Percentiles rank a stretch among this genome's conserved stretches.
phyloP scores from a whole-genome alignment of 2,329 filamentous ascomycete species.

The Amphichorda felina region DNA sequence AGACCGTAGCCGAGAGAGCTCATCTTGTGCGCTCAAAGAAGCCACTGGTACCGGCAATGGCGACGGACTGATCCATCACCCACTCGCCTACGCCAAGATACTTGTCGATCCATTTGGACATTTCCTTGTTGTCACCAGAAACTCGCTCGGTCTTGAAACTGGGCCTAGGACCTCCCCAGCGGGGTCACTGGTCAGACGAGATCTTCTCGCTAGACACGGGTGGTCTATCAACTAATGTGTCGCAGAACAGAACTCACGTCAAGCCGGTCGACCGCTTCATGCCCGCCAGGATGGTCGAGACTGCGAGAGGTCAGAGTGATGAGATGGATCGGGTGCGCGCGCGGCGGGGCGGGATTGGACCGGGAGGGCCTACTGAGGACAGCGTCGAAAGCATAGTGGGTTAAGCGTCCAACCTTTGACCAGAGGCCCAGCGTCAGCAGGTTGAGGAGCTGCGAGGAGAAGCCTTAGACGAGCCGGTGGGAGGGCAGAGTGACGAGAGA shows the following conservation, averaged over 20 bases:
- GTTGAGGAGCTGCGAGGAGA: constrained; percentile 43
- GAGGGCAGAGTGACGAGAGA: neutral
- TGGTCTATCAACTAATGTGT: too few species aligned
- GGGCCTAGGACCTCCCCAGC: constrained; percentile 5
- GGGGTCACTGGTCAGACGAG: neutral
- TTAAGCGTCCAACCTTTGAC: constrained; percentile 80
- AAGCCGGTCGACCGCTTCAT: constrained; percentile 96
- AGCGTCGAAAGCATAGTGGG: constrained; percentile 93
- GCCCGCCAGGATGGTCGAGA: constrained; percentile 92
- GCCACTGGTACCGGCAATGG: constrained; percentile 73
- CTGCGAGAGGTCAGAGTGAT: constrained; percentile 26
- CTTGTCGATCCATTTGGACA: constrained; percentile 82
- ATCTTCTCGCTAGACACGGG: too few species aligned
- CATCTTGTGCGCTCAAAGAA: constrained; percentile 88
- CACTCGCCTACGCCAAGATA: constrained; percentile 94
- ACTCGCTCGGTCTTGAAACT: constrained; percentile 85
- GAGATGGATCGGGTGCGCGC: neutral
- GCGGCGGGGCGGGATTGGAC: neutral
- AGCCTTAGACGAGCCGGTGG: constrained; percentile 17
- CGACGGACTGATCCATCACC: constrained; percentile 96
- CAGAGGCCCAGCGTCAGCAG: constrained; percentile 57
- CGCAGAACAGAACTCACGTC: too few species aligned
- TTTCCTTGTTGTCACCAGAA: constrained; percentile 65
- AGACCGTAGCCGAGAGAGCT: constrained; percentile 7
- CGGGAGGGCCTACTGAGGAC: constrained; percentile 61